phyloP scores from a whole-genome alignment of 2,329 filamentous ascomycete genomes.

The Penicillium sp. region DNA sequence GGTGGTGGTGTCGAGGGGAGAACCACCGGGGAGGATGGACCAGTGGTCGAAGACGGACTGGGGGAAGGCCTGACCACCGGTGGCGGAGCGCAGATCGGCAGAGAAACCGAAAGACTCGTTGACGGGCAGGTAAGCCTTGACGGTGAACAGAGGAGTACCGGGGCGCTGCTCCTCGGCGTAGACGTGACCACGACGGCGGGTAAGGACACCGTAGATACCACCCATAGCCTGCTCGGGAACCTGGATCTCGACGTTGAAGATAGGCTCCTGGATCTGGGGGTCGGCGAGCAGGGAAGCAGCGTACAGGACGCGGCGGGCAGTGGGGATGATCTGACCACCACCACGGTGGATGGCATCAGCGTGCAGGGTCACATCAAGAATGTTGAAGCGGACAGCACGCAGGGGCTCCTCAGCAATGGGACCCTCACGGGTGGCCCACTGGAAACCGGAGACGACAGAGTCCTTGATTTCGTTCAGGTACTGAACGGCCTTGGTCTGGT shows the following conservation, averaged over 20 bases:
- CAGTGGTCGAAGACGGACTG: conserved; percentile 99
- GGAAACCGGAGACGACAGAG: conserved; percentile 98
- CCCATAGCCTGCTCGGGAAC: conserved; percentile 98
- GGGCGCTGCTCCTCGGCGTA: conserved; percentile 97
- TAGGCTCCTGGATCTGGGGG: conserved; percentile 87
- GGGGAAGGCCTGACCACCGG: conserved; percentile 97
- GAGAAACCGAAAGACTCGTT: conserved; percentile 99
- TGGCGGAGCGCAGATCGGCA: conserved; percentile 87
- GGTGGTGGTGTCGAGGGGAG: conserved; percentile 72
- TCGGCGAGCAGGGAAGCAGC: conserved; percentile 85
- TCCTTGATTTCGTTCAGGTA: conserved; percentile 99
- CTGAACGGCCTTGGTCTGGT: conserved; percentile 99
- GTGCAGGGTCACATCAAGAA: conserved; percentile 98
- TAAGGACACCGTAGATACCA: conserved; percentile 99
- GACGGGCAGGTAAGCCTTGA: conserved; percentile 96
- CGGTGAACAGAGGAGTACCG: conserved; percentile 97
- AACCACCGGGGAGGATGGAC: conserved; percentile 92
- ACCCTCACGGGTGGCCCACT: conserved; percentile 98
- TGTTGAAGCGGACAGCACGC: conserved; percentile 96
- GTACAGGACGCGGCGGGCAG: conserved; percentile 94
- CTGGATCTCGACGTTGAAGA: conserved; percentile 99
- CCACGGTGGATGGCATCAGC: conserved; percentile 99
- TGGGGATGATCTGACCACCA: conserved; percentile 98
- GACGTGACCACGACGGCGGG: conserved; percentile 96
- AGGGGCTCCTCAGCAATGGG: conserved; percentile 97